These are phyloP conservation scores for Nicotiana benthamiana DNA, from an alignment of 257 asterid genomes.

Conservation along the genomic window DNA sequence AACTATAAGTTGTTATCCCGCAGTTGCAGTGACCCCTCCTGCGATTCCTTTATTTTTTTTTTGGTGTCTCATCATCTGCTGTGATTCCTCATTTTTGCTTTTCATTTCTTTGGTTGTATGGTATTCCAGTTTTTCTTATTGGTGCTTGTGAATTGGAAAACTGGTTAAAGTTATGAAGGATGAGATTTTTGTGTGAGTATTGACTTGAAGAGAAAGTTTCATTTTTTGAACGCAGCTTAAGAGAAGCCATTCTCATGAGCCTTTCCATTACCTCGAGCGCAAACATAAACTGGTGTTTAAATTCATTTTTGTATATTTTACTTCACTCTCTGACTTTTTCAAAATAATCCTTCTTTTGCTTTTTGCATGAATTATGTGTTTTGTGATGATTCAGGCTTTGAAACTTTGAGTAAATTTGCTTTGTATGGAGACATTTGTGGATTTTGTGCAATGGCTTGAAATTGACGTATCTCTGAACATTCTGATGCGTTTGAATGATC, in stretches of 20 bases:
- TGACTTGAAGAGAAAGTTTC: not conserved
- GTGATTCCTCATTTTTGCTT: not conserved
- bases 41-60: too few relatives aligned
- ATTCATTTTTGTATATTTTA: not conserved
- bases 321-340: not conserved
- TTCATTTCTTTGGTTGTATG: not conserved
- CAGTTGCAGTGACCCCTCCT: too few relatives aligned
- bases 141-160: constrained; percentile 1
- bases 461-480: constrained; percentile 34
- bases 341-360: not conserved
- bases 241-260: not conserved
- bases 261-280: not conserved
- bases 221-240: not conserved
- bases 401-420: not conserved
- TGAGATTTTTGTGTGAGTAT: not conserved
- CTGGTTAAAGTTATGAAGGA: not conserved
- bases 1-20: too few relatives aligned
- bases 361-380: not conserved
- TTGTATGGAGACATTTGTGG: constrained; percentile 24
- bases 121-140: constrained; percentile 7
- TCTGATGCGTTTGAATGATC: constrained; percentile 57
- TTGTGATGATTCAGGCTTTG: constrained; percentile 6
- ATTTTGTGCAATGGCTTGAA: constrained; percentile 48
- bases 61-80: too few relatives aligned
- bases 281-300: not conserved